phyloP scores from a whole-genome alignment of 2,329 filamentous ascomycete genomes.

The Arthrobotrys entomopaga region DNA sequence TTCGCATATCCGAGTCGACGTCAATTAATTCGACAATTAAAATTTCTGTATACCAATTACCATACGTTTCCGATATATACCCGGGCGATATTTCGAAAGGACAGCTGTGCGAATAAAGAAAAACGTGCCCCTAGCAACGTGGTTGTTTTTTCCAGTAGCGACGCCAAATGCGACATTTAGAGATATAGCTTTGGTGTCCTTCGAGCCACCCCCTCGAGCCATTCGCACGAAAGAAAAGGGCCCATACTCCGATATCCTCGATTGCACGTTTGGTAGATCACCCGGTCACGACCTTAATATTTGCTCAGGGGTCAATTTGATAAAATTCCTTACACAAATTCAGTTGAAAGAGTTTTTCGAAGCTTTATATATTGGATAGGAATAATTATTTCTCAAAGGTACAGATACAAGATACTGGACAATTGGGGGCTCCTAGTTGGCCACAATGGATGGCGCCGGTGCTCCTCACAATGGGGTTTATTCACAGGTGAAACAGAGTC shows the following conservation, averaged over 20 bases:
- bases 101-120: conserved; percentile 18
- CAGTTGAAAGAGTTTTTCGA: conserved; percentile 3
- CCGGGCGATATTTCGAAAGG: background rate
- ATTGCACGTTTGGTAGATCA: conserved; percentile 35
- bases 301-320: conserved; percentile 12
- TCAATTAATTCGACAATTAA: too few species aligned
- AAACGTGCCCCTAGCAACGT: conserved; percentile 33
- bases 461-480: conserved; percentile 23
- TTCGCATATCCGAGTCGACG: background rate
- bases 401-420: background rate
- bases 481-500: conserved; percentile 16
- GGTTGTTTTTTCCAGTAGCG: conserved; percentile 30
- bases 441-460: conserved; percentile 35
- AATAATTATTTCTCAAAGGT: background rate
- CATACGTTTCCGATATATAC: background rate
- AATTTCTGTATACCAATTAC: too few species aligned
- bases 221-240: conserved; percentile 42
- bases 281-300: conserved; percentile 27
- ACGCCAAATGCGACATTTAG: conserved; percentile 52
- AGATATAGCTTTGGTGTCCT: conserved; percentile 43
- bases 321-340: conserved; percentile 2
- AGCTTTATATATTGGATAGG: background rate
- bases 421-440: conserved; percentile 19
- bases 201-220: conserved; percentile 34
- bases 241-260: conserved; percentile 8